Conservation (phyloP, 352 stramenopile genomes). For the Nannochloropsis limnetica region DNA sequence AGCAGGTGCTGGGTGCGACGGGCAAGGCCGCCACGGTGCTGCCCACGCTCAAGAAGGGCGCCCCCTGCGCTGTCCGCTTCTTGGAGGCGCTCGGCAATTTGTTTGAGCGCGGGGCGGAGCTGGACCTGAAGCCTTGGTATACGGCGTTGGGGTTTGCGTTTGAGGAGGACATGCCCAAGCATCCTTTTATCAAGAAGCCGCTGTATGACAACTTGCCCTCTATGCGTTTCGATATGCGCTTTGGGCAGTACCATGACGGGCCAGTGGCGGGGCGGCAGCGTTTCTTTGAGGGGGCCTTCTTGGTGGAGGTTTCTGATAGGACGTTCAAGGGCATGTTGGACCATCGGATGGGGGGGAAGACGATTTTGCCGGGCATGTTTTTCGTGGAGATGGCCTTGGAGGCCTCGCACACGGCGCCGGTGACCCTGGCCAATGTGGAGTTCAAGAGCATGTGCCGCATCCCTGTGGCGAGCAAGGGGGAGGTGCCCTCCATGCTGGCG, state of each 20-base stretch:
- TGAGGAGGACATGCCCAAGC: slow-evolving; percentile 32
- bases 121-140: slow-evolving; percentile 25
- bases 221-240: slow-evolving; percentile 29
- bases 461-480: slow-evolving; percentile 20
- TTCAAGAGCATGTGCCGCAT: slow-evolving; percentile 33
- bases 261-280: background rate
- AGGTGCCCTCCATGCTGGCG: background rate
- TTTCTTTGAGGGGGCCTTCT: slow-evolving; percentile 11
- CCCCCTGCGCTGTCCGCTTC: background rate
- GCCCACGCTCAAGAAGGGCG: slow-evolving; percentile 1
- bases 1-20: slow-evolving; percentile 16
- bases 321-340: background rate
- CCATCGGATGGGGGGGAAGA: slow-evolving; percentile 25
- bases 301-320: slow-evolving; percentile 13
- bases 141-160: background rate
- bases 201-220: background rate
- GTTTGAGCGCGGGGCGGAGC: background rate
- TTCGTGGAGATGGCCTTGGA: slow-evolving; percentile 26
- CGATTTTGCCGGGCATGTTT: slow-evolving; percentile 24
- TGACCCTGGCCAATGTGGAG: slow-evolving; percentile 7
- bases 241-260: slow-evolving; percentile 3
- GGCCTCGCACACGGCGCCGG: background rate
- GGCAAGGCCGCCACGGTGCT: background rate
- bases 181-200: slow-evolving; percentile 16
- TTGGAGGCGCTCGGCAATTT: slow-evolving; percentile 19